Conservation (phyloP, 176 grass and related monocot genomes). For the Miscanthus lutarioriparius region DNA sequence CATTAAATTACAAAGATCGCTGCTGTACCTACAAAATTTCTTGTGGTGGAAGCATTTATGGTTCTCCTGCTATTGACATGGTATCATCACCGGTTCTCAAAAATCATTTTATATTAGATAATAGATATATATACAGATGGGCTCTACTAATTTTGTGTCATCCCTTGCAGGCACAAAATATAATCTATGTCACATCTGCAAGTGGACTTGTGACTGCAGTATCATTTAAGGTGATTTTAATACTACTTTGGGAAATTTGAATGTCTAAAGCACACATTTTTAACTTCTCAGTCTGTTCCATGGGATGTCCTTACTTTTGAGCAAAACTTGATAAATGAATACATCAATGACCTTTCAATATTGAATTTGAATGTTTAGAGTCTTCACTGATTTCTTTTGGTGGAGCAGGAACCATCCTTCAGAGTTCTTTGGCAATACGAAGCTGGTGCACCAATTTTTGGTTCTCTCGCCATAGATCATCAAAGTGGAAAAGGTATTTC, state of each 20-base stretch:
- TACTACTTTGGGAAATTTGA: conserved; percentile 18
- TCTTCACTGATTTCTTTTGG: conserved; percentile 29
- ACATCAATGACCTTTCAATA: background rate
- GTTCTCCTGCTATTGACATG: conserved; percentile 75
- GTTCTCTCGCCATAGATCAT: conserved; percentile 68
- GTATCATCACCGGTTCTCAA: conserved; percentile 36
- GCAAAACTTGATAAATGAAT: conserved; percentile 13
- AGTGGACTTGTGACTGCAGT: conserved; percentile 84
- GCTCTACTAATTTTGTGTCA: background rate
- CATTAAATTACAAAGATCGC: conserved; percentile 74
- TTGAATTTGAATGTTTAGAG: conserved; percentile 8
- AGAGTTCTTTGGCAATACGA: conserved; percentile 61
- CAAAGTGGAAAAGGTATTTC: conserved; percentile 65
- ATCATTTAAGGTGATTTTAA: conserved; percentile 60
- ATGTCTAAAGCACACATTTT: conserved; percentile 1
- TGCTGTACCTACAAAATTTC: conserved; percentile 69
- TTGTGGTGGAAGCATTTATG: conserved; percentile 97
- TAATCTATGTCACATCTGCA: conserved; percentile 73
- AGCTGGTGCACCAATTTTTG: conserved; percentile 69
- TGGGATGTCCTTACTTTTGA: conserved; percentile 8
- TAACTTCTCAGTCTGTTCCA: background rate
- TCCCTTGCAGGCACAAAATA: conserved; percentile 46
- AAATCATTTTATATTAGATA: conserved; percentile 21
- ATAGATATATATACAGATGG: background rate
- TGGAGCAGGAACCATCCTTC: conserved; percentile 59